These are phyloP conservation scores for Thraustochytrium striatum DNA, from an alignment of 352 stramenopile genomes.

Conservation along the genomic window DNA sequence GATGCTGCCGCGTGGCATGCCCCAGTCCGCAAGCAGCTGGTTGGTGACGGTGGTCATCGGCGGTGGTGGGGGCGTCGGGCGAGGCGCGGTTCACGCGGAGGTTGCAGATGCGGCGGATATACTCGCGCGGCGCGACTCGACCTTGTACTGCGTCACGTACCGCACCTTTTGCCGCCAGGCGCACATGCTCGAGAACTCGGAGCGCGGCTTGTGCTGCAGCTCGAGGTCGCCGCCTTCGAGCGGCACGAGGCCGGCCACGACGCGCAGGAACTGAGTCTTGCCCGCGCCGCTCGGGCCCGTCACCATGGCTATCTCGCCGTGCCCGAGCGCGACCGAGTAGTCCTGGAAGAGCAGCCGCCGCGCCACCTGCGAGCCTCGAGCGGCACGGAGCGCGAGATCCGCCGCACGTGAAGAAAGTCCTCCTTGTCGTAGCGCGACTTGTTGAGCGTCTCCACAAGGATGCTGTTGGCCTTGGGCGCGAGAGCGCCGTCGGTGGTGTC, in stretches of 20 bases:
- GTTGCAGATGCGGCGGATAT: neutral
- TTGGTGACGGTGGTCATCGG: neutral
- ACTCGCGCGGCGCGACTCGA: conserved; percentile 48
- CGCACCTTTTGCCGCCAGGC: conserved; percentile 58
- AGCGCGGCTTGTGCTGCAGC: neutral
- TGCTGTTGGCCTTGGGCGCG: neutral
- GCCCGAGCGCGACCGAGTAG: neutral
- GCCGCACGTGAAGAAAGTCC: neutral
- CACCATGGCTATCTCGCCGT: neutral
- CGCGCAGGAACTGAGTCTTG: conserved; percentile 62
- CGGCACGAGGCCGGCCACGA: conserved; percentile 57
- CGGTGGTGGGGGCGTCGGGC: neutral
- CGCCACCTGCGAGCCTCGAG: neutral
- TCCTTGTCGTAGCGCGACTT: neutral
- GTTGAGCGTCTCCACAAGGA: conserved; percentile 17
- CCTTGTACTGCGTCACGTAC: conserved; percentile 64
- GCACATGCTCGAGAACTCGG: conserved; percentile 42
- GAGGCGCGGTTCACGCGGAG: neutral
- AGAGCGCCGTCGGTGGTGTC: neutral
- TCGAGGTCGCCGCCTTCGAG: conserved; percentile 53
- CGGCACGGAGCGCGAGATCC: neutral
- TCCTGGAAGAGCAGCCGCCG: conserved; percentile 1
- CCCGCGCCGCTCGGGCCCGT: conserved; percentile 53
- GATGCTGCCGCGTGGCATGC: conserved; percentile 12
- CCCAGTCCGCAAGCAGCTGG: neutral